Evolutionary conservation across 768 basidiomycete genomes (phyloP), one percentile per base, ranked within the genome.

Genomic region (Melanogaster broomeanus): DNA sequence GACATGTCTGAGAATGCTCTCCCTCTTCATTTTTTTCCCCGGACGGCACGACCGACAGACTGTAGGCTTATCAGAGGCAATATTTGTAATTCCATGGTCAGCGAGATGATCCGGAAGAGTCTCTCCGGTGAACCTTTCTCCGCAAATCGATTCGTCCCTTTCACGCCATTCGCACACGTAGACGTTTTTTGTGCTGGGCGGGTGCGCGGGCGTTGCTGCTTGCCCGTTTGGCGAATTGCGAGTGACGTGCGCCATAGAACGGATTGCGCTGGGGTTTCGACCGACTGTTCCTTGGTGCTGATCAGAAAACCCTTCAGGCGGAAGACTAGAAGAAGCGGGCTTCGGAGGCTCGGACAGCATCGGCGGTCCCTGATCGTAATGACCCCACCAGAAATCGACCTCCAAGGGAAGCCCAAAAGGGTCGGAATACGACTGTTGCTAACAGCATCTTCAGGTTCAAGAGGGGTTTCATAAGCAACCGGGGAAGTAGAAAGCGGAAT

Each of bases 1-100:
- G 1, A 53, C n/a, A 2, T 67, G 64, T 1, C 64, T 19, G 22
- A 35, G 22, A 9, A 65, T 64, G 6, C 57, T 56, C 37, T 64
- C 56, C 2, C 65, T 60, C 11, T 64, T 65, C 8, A 65, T 25
- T 4, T n/a, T 48, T 37, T 5, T 12, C 12, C 13, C 13, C 12
- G n/a, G 6, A n/a, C 11, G 31, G 12, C 35, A 37, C 61, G 64
- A 64, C 0, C 19, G n/a, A 19, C 64, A 65, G 1, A 3, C 27
- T 1, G 15, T 53, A 1, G 0, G 25, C 2, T 0, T 0, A 22
- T 16, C 1, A 10, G 62, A 62, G 30, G 34, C 0, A 40, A 11
- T 39, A 1, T 55, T 41, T 27, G 21, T 53, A 21, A 67, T 57
- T 13, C 48, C 54, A 8, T 65, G 64, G 1, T 9, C 7, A 0